Conservation (phyloP, 2,329 filamentous ascomycete species). For the Catunica adiposa region DNA sequence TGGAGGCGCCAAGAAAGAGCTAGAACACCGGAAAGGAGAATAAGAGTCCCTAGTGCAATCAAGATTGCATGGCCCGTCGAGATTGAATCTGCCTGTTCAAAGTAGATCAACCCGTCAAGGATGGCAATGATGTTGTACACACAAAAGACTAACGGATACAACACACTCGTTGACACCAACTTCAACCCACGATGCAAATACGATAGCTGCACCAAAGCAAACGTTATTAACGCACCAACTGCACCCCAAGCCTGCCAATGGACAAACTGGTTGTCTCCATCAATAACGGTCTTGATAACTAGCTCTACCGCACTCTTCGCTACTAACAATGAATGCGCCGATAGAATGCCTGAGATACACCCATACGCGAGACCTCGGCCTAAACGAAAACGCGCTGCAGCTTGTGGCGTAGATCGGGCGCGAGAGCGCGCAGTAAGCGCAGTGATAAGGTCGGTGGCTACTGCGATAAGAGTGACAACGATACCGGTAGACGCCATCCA, state of each 20-base stretch:
- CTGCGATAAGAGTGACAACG: slow-evolving; percentile 51
- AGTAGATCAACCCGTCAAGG: slow-evolving; percentile 91
- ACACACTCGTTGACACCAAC: slow-evolving; percentile 81
- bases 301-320: slow-evolving; percentile 95
- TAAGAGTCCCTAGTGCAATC: slow-evolving; percentile 71
- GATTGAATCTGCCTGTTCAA: slow-evolving; percentile 71
- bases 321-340: slow-evolving; percentile 80
- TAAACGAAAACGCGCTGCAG: slow-evolving; percentile 43
- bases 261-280: slow-evolving; percentile 82
- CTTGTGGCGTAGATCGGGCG: slow-evolving; percentile 36
- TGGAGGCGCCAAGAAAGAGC: slow-evolving; percentile 87
- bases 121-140: slow-evolving; percentile 99
- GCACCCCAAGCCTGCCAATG: slow-evolving; percentile 93
- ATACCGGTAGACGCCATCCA: slow-evolving; percentile 78
- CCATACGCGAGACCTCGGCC: slow-evolving; percentile 76
- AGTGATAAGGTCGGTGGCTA: slow-evolving; percentile 41
- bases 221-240: slow-evolving; percentile 58
- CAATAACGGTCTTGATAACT: slow-evolving; percentile 68
- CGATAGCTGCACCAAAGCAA: slow-evolving; percentile 84
- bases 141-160: slow-evolving; percentile 96
- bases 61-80: slow-evolving; percentile 59
- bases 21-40: slow-evolving; percentile 74
- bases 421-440: slow-evolving; percentile 26
- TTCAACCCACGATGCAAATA: slow-evolving; percentile 89
- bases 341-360: slow-evolving; percentile 78